Percentiles rank a stretch among this genome's conserved stretches.
phyloP scores from a whole-genome alignment of 176 grass and related monocot species.

The sorghum (Sorghum bicolor) region DNA sequence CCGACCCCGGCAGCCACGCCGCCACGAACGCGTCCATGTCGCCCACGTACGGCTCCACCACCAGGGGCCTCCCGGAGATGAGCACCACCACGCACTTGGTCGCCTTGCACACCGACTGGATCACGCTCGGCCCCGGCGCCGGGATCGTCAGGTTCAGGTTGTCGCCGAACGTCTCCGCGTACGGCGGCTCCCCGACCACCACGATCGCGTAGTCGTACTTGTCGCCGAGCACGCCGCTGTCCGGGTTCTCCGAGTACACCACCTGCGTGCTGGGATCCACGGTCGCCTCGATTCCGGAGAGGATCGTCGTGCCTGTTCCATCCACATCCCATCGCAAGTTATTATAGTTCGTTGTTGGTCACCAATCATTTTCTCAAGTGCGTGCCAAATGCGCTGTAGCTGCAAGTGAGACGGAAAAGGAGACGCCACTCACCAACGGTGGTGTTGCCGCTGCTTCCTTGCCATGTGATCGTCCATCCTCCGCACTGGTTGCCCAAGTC shows the following conservation, averaged over 20 bases:
- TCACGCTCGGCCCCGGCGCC: conserved; percentile 51
- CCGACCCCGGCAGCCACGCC: conserved; percentile 77
- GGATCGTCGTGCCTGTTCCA: conserved; percentile 69
- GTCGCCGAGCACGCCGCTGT: conserved; percentile 24
- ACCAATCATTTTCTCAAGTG: neutral
- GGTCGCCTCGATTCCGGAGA: conserved; percentile 55
- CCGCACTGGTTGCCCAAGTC: conserved; percentile 69
- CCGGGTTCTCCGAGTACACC: conserved; percentile 60
- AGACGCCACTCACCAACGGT: conserved; percentile 36
- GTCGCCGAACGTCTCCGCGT: conserved; percentile 60
- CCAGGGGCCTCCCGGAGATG: conserved; percentile 75
- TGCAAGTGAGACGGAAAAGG: neutral
- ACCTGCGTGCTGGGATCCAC: conserved; percentile 61
- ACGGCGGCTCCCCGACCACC: conserved; percentile 65
- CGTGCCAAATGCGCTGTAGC: neutral
- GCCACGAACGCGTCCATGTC: conserved; percentile 74
- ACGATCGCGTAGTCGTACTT: conserved; percentile 70
- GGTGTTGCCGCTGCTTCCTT: conserved; percentile 53
- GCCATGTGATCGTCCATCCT: conserved; percentile 78
- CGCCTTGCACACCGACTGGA: conserved; percentile 57
- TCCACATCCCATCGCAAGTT: neutral
- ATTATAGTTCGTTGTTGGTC: neutral
- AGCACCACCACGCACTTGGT: conserved; percentile 71
- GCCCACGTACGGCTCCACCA: conserved; percentile 72
- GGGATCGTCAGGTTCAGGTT: conserved; percentile 81